Percentiles rank a stretch among this genome's conserved stretches.
Conservation (phyloP, 2,329 filamentous ascomycete genomes). For the Colletotrichum sp. region DNA sequence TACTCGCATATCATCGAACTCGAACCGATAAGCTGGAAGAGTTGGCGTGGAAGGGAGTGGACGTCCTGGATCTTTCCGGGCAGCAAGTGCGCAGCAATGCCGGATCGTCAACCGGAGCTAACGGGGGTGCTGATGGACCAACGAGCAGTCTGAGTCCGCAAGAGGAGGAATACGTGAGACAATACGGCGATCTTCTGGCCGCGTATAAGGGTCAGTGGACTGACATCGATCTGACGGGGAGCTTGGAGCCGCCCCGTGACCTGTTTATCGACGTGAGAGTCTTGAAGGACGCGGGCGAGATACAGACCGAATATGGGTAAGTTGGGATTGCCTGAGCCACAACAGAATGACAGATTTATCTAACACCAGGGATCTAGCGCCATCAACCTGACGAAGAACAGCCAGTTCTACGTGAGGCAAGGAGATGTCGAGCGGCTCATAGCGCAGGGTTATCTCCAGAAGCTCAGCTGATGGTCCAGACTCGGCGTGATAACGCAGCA, state of each 20-base stretch:
- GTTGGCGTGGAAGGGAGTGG: slow-evolving; percentile 88
- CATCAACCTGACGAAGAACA: slow-evolving; percentile 97
- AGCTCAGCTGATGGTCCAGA: slow-evolving; percentile 69
- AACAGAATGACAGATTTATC: slow-evolving; percentile 18
- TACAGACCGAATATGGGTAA: slow-evolving; percentile 98
- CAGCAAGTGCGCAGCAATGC: slow-evolving; percentile 54
- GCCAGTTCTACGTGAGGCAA: slow-evolving; percentile 95
- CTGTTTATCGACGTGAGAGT: slow-evolving; percentile 97
- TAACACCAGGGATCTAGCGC: slow-evolving; percentile 58
- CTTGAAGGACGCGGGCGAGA: slow-evolving; percentile 95
- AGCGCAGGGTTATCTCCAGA: slow-evolving; percentile 92
- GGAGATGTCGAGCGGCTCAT: slow-evolving; percentile 96
- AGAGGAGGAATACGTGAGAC: slow-evolving; percentile 93
- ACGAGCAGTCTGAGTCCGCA: slow-evolving; percentile 89
- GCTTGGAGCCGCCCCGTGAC: slow-evolving; percentile 90
- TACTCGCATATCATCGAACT: slow-evolving; percentile 92
- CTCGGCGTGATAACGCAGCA: background rate
- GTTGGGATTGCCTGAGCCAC: slow-evolving; percentile 34
- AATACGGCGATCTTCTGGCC: slow-evolving; percentile 91
- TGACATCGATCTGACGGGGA: slow-evolving; percentile 93
- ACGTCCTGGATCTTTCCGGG: slow-evolving; percentile 74
- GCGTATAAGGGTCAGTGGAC: slow-evolving; percentile 99
- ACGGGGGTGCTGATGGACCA: slow-evolving; percentile 45
- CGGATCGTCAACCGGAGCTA: slow-evolving; percentile 35
- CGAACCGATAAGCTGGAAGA: slow-evolving; percentile 91